phyloP scores from a whole-genome alignment of 345 rosid genomes.

The Populus pruinosa region DNA sequence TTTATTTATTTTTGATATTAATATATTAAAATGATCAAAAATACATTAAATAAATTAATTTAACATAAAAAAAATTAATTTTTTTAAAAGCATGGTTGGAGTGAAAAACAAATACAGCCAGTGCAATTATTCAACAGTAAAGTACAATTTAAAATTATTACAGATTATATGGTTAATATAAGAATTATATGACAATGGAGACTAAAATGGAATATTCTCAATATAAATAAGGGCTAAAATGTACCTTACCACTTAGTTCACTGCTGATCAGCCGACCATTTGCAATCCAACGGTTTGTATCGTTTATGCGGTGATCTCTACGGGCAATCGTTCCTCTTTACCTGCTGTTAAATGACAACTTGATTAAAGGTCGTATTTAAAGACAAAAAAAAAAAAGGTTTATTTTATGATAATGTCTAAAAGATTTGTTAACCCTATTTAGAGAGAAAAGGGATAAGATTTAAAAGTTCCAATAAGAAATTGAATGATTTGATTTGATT shows the following conservation, averaged over 20 bases:
- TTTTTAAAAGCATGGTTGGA: no score
- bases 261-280: conserved; percentile 29
- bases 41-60: no score
- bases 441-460: no score
- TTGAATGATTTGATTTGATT: no score
- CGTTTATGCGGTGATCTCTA: conserved; percentile 9
- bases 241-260: not conserved
- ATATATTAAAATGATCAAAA: no score
- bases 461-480: no score
- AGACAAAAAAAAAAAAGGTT: no score
- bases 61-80: fast-evolving
- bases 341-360: not conserved
- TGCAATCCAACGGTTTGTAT: conserved; percentile 31
- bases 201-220: not conserved
- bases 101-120: not conserved
- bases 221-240: not conserved
- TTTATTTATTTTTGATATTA: no score
- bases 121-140: not conserved
- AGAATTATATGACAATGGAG: not conserved
- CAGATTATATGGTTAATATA: not conserved
- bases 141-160: not conserved
- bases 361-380: no score
- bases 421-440: no score
- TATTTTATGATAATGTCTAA: no score
- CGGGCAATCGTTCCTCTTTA: not conserved